Evolutionary conservation across 306 rosid species (phyloP), one percentile per base, ranked within the genome.

Genomic region (Citrullus colocynthis): DNA sequence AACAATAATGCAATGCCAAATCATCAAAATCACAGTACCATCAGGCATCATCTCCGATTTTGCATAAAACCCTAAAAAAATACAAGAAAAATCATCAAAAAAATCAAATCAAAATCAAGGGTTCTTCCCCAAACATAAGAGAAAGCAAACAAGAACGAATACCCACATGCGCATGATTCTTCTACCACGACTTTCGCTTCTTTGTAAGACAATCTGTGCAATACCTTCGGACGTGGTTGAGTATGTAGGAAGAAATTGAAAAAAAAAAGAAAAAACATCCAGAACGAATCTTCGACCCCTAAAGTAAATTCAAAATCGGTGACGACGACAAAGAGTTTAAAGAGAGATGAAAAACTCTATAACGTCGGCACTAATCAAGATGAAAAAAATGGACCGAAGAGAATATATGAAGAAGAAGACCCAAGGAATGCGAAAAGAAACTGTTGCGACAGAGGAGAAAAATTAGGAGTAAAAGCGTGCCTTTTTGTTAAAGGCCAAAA

Each of bases 1-100:
- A 28, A 97, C 97, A 73, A 94, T 91, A 42, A 93, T 94, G 89
- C 98, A 94, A 91, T 94, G 93, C 98, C 98, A 94, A 4, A 85
- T 82, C 98, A 94, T 94, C 94, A 94, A 87, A 87, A 91, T 94
- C 28, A 94, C 89, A 5, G 96, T 86, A 13, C 97, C 97, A 80
- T 94, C 98, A 0, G 96, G 70, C 20, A 84, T 72, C 64, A 91
- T 90, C 89, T 91, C 96, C 45, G 98, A 97, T 80, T 94, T 94
- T 57, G 98, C 98, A 94, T 96, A 60, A 94, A 91, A 87, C 97
- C 98, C 98, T 94, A 89, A 81, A 81, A 80, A 20, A 58, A 80
- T 0, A 49, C 17, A 51, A 13, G 11, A 58, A 76, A 71, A 63
- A 36, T 10, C 12, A 58, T 18, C 28, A 41, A 32, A 54, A 80